These are phyloP conservation scores for Elsinoe perseae DNA, from an alignment of 2,329 filamentous ascomycete species.

Conservation along the genomic window DNA sequence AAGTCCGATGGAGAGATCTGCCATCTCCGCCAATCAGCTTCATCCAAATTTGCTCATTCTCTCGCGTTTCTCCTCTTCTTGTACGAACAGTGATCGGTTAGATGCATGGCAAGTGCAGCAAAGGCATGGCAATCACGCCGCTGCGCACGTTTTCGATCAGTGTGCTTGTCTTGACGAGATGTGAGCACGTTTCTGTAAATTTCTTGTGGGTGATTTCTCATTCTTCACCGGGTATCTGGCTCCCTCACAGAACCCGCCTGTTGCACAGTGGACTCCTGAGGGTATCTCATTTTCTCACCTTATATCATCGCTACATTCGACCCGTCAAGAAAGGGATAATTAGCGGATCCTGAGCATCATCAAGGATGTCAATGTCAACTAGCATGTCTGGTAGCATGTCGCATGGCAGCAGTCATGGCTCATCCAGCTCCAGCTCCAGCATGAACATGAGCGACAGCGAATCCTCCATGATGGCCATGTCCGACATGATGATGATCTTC, in stretches of 20 bases:
- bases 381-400: conserved; percentile 2
- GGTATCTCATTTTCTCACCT: not conserved
- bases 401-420: not conserved
- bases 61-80: conserved; percentile 8
- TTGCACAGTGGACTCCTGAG: not conserved
- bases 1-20: conserved; percentile 5
- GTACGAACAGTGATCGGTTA: not conserved
- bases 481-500: conserved; percentile 53
- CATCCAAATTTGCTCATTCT: conserved; percentile 4
- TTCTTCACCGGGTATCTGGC: not conserved
- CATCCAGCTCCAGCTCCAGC: not conserved
- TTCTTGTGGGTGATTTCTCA: not conserved
- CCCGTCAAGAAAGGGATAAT: no score
- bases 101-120: not conserved
- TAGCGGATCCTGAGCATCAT: not conserved
- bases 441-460: not conserved
- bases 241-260: no score
- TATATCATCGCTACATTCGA: no score
- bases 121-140: not conserved
- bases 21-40: not conserved
- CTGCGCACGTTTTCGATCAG: not conserved
- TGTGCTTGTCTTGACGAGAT: not conserved
- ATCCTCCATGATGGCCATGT: conserved; percentile 21
- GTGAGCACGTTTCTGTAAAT: not conserved
- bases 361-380: not conserved